A percentile compares a stretch with the other conserved stretches of the same genome.
Conservation (phyloP, 306 rosid genomes). For the Malus fusca region DNA sequence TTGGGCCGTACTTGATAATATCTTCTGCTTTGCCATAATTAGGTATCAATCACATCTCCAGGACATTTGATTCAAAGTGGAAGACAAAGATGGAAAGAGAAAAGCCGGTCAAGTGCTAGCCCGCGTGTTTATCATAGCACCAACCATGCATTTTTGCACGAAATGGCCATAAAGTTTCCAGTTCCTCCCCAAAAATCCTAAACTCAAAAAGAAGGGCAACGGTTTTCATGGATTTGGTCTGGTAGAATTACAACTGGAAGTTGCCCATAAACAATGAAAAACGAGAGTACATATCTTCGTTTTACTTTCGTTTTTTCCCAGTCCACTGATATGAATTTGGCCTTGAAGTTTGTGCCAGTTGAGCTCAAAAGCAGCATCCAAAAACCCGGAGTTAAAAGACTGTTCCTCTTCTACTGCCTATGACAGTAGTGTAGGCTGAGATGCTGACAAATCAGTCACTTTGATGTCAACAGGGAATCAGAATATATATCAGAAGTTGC, state of each 20-base stretch:
- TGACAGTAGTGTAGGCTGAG: conserved; percentile 3
- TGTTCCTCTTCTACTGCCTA: not conserved
- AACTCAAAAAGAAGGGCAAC: not conserved
- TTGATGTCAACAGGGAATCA: not conserved
- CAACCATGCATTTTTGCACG: not conserved
- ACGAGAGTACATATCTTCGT: not conserved
- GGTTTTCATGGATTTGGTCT: conserved; percentile 22
- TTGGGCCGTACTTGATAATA: not conserved
- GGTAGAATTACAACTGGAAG: conserved; percentile 5
- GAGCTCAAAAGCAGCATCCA: not conserved
- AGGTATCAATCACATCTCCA: not conserved
- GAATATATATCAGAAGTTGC: not conserved
- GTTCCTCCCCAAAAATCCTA: not conserved
- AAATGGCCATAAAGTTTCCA: not conserved
- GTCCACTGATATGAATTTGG: not conserved
- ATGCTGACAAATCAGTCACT: not conserved
- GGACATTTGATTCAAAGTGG: not conserved
- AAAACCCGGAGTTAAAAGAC: conserved; percentile 13
- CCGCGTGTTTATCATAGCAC: not conserved
- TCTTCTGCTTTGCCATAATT: not conserved
- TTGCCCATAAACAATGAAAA: not conserved
- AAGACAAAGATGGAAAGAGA: not conserved
- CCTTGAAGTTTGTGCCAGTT: not conserved
- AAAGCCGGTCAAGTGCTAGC: not conserved
- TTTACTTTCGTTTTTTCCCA: not conserved